Conservation (phyloP, 805 yeast species). For the Candida rishiriensis region DNA sequence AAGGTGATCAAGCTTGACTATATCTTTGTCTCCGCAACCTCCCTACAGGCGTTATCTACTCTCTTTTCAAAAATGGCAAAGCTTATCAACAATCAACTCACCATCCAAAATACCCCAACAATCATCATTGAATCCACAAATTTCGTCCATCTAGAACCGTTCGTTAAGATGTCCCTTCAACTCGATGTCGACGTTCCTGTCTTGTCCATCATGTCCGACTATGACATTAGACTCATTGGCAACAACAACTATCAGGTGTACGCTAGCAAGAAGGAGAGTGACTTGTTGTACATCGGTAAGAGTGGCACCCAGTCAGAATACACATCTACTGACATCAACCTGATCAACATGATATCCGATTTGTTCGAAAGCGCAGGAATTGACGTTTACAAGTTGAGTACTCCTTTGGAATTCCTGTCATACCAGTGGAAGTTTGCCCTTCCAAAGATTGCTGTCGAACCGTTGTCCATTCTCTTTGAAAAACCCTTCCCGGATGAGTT, state of each 20-base stretch:
- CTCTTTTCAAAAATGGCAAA: slow-evolving; percentile 35
- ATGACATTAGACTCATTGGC: slow-evolving; percentile 44
- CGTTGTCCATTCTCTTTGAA: slow-evolving; percentile 71
- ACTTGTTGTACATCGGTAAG: slow-evolving; percentile 40
- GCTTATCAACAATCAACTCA: slow-evolving; percentile 25
- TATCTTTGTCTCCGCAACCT: slow-evolving; percentile 42
- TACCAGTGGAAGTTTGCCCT: slow-evolving; percentile 86
- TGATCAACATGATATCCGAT: slow-evolving; percentile 33
- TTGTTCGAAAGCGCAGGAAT: slow-evolving; percentile 36
- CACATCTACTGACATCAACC: slow-evolving; percentile 35
- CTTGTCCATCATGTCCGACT: slow-evolving; percentile 58
- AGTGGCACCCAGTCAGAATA: slow-evolving; percentile 41
- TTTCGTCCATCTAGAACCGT: slow-evolving; percentile 68
- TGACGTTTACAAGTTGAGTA: slow-evolving; percentile 45
- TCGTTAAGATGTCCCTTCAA: slow-evolving; percentile 42
- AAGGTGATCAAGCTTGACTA: slow-evolving; percentile 34
- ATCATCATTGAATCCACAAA: slow-evolving; percentile 68
- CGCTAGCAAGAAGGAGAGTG: slow-evolving; percentile 38
- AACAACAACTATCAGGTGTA: slow-evolving; percentile 31
- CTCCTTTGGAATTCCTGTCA: slow-evolving; percentile 55
- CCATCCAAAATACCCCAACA: slow-evolving; percentile 36
- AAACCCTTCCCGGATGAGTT: slow-evolving; percentile 57
- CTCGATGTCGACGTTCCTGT: slow-evolving; percentile 33
- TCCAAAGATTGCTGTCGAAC: slow-evolving; percentile 73
- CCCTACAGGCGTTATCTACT: slow-evolving; percentile 48